A percentile compares a stretch with the other conserved stretches of the same genome.
Conservation (phyloP, 306 rosid genomes). For the Inga leiocalycina region DNA sequence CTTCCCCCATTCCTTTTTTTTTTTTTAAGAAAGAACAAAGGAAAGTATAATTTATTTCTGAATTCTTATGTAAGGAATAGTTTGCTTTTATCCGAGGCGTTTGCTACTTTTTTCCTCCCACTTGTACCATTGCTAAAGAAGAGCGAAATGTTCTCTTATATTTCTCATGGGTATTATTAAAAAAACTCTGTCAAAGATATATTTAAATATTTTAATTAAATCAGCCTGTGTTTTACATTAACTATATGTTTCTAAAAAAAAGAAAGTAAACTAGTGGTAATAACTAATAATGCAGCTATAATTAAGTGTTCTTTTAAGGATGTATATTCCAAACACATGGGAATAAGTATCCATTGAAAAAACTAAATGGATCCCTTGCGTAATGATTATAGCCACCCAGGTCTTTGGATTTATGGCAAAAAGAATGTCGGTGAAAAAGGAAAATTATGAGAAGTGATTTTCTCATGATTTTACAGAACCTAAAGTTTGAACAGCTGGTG, state of each 20-base stretch:
- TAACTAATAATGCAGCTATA: background rate
- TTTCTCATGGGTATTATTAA: background rate
- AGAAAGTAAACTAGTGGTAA: background rate
- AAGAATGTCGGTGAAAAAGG: slow-evolving; percentile 40
- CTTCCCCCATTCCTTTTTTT: background rate
- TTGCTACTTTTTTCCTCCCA: no score
- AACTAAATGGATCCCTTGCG: background rate
- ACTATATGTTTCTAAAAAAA: no score
- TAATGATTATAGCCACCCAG: background rate
- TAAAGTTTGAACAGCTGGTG: background rate
- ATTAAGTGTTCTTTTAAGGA: background rate
- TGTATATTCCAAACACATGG: background rate
- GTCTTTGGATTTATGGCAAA: slow-evolving; percentile 16
- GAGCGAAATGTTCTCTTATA: background rate
- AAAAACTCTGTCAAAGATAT: background rate
- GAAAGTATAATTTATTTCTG: no score
- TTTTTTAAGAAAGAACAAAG: no score
- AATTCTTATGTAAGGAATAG: no score
- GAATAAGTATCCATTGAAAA: background rate
- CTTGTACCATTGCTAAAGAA: no score
- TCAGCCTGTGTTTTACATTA: no score
- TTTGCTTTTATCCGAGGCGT: no score
- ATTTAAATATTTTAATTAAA: no score
- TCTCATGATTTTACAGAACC: slow-evolving; percentile 11
- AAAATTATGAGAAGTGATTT: slow-evolving; percentile 23